phyloP scores from a whole-genome alignment of 352 stramenopile genomes.

The Blastocystis sp. region DNA sequence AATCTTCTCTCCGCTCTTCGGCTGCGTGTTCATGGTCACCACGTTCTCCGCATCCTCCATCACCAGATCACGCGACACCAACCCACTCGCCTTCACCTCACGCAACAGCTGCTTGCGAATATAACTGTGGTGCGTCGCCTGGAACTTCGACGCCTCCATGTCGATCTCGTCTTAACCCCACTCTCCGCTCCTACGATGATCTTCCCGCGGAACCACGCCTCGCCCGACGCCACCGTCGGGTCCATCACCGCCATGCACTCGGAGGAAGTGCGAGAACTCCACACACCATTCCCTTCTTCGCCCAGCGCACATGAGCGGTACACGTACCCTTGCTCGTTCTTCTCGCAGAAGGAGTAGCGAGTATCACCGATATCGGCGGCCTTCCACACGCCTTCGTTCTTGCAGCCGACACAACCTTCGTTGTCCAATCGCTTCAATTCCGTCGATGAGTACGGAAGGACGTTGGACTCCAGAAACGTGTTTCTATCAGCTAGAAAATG shows the following conservation, averaged over 20 bases:
- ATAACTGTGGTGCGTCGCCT: neutral
- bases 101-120: neutral
- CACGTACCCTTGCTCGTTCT: neutral
- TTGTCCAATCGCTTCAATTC: neutral
- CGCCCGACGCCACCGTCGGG: neutral
- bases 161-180: conserved; percentile 15
- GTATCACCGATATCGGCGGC: neutral
- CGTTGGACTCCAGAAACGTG: neutral
- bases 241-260: neutral
- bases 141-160: neutral
- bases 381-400: neutral
- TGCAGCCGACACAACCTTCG: conserved; percentile 20
- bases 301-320: neutral
- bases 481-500: conserved; percentile 15
- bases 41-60: conserved; percentile 5
- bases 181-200: neutral
- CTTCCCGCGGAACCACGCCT: neutral
- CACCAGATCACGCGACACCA: neutral
- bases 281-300: neutral
- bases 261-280: neutral
- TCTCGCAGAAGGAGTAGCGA: neutral
- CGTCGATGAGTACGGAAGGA: neutral
- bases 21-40: neutral
- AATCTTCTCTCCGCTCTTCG: neutral
- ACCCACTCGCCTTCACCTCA: neutral